Evolutionary conservation across 371 early-diverging fungal species (phyloP), one percentile per base, ranked within the genome.

Genomic region (Sporodiniella umbellata): DNA sequence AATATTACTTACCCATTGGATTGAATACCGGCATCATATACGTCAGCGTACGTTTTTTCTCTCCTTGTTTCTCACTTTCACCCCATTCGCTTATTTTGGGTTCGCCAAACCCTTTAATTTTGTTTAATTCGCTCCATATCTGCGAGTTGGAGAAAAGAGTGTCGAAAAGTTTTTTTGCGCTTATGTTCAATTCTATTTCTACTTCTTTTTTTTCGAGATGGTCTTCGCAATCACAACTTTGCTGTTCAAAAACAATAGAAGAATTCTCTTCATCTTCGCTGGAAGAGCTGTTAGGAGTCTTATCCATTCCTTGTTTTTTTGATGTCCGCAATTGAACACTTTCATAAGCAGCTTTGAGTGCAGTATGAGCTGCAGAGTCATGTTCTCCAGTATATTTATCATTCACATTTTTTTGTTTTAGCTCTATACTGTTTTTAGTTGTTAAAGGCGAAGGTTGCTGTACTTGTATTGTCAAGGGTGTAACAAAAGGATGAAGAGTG

Each of bases 201-300:
- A 68, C 48, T 26, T 82, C 84, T 8, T 62, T 52, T 47, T 80
- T 80, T 21, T 89, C 90, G 14, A 82, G 49, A 66, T 89, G 90
- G 21, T 78, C 80, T 23, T 76, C 63, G 54, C 90, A 89, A 8
- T 68, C 68, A 45, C 90, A 89, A 65, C 12, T 70, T 33, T 0
- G 87, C 83, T 15, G 46, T 40, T 8, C 46, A 47, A 10, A 58
- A n/a, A 26, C 45, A 31, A 8, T 25, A 21, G 17, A 58, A 58
- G 60, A 56, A 64, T 1, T 37, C 44, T 2, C 45, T 21, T 1
- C 38, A n/a, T 45, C 21, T 22, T 46, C 18, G 30, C 45, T 14
- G 31, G 24, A 4, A 17, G 19, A 22, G 4, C 22, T n/a, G 22
- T 14, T 19, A 35, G 48, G 21, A 15, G 19, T 33, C n/a, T 18